Percentiles rank a stretch among this genome's conserved stretches.
Conservation (phyloP, 495 filamentous ascomycete species). For the Chaetomium tenue region DNA sequence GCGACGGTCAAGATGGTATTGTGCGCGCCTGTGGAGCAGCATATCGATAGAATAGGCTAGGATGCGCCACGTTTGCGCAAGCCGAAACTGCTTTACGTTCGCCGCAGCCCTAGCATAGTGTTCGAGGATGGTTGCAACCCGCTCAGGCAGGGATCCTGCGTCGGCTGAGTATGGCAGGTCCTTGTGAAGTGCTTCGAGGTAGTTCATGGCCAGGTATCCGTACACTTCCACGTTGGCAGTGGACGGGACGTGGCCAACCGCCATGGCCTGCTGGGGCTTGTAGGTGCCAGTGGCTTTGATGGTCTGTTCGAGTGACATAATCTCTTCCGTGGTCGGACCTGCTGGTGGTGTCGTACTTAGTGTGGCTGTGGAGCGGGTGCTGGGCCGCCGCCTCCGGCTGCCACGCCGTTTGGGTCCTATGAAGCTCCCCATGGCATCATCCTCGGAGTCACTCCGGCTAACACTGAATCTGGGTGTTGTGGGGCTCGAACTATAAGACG, state of each 20-base stretch:
- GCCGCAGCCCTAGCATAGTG: conserved; percentile 63
- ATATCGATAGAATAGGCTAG: conserved; percentile 61
- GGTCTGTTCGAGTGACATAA: conserved; percentile 61
- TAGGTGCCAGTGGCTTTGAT: conserved; percentile 56
- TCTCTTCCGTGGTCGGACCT: conserved; percentile 45
- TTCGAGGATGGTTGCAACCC: conserved; percentile 55
- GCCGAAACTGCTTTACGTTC: conserved; percentile 55
- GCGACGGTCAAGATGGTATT: conserved; percentile 53
- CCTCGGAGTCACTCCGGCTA: conserved; percentile 66
- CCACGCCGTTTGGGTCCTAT: conserved; percentile 50
- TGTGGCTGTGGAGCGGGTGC: conserved; percentile 38
- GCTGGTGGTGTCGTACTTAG: conserved; percentile 62
- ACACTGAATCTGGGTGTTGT: conserved; percentile 48
- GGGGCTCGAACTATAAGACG: conserved; percentile 47
- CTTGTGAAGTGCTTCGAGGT: conserved; percentile 49
- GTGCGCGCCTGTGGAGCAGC: conserved; percentile 57
- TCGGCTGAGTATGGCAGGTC: conserved; percentile 39
- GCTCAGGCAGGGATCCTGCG: conserved; percentile 36
- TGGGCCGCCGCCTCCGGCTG: conserved; percentile 40
- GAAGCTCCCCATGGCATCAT: conserved; percentile 61
- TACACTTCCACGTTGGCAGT: conserved; percentile 55
- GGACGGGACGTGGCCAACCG: conserved; percentile 59
- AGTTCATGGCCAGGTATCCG: conserved; percentile 59
- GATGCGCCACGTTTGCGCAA: conserved; percentile 75
- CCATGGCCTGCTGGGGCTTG: conserved; percentile 59